phyloP scores from a whole-genome alignment of 75 land plant species.

The Picea sitchensis region DNA sequence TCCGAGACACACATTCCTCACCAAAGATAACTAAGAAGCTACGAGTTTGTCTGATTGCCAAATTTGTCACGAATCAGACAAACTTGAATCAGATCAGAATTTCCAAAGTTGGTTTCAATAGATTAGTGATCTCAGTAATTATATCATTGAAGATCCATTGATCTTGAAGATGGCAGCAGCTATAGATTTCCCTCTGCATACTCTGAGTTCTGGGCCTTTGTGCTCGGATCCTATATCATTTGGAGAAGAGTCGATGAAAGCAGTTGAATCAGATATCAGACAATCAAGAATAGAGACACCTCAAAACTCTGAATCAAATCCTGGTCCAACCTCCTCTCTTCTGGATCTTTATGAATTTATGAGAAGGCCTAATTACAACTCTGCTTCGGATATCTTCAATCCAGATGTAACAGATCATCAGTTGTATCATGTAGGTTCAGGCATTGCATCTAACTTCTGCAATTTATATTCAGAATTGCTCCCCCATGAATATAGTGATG shows the following conservation, averaged over 20 bases:
- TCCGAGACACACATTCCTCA: neutral
- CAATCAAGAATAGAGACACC: conserved; percentile 23
- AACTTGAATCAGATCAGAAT: conserved; percentile 1
- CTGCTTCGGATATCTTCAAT: neutral
- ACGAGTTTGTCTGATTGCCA: neutral
- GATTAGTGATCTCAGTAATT: neutral
- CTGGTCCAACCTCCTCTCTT: conserved; percentile 7
- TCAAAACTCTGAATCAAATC: neutral
- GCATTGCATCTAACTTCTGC: conserved; percentile 22
- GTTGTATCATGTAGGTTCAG: neutral
- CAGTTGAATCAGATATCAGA: conserved; percentile 52
- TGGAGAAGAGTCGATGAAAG: conserved; percentile 41
- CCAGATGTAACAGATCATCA: neutral
- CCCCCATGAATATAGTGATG: neutral
- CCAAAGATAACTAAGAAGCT: neutral
- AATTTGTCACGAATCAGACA: neutral
- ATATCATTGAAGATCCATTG: conserved; percentile 4
- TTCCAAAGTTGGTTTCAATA: neutral
- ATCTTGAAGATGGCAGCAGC: conserved; percentile 21
- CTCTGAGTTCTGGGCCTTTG: conserved; percentile 10
- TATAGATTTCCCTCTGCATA: conserved; percentile 17
- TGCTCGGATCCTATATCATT: conserved; percentile 21
- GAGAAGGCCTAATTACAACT: neutral
- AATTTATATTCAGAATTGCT: neutral
- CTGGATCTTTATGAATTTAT: conserved; percentile 4